Evolutionary conservation across 2,329 filamentous ascomycete genomes (phyloP).

Genomic region (Hymenotorrendiella dingleyae): DNA sequence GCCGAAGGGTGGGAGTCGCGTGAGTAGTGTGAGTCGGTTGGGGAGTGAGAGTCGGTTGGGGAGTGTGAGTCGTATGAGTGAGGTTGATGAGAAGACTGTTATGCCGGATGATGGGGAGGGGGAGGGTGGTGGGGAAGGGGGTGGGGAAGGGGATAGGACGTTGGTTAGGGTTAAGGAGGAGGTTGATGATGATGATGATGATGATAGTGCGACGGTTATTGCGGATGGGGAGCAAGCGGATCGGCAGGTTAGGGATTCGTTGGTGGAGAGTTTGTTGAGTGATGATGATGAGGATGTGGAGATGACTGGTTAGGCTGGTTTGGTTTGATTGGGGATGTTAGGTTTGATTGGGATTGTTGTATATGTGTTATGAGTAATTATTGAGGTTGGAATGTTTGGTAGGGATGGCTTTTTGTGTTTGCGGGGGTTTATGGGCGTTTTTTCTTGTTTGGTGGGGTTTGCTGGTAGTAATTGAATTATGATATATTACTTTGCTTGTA

Average conservation of each 20-base stretch:
- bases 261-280: constrained; percentile 28
- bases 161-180: constrained; percentile 39
- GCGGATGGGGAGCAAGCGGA: constrained; percentile 7
- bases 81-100: constrained; percentile 32
- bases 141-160: constrained; percentile 30
- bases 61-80: background rate
- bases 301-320: constrained; percentile 15
- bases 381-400: background rate
- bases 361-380: background rate
- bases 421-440: background rate
- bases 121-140: constrained; percentile 27
- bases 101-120: constrained; percentile 28
- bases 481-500: no score
- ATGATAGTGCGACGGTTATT: constrained; percentile 15
- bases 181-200: constrained; percentile 30
- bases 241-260: constrained; percentile 14
- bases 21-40: background rate
- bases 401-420: background rate
- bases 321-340: no score
- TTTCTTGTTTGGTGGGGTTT: background rate
- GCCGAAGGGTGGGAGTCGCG: constrained; percentile 8
- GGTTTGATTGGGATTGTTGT: no score
- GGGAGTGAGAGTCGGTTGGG: background rate
- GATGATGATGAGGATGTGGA: constrained; percentile 24
- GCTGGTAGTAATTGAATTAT: background rate